Evolutionary conservation across 495 filamentous ascomycete species (phyloP).

Genomic region (Penicillium tannophilum): DNA sequence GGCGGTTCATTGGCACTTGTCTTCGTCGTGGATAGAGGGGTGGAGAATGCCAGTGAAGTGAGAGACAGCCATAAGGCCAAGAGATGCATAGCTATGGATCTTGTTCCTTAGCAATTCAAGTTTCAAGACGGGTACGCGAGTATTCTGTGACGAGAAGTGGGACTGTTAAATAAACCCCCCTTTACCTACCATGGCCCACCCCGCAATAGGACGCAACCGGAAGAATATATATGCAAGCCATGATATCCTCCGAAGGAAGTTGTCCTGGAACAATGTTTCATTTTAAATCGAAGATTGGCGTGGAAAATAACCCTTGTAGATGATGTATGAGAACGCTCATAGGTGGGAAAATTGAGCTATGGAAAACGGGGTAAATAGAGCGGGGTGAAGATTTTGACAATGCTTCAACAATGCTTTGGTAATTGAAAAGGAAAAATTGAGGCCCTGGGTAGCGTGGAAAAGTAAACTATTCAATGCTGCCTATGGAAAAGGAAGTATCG

Average conservation of each 20-base stretch:
- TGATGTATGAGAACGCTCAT: background rate
- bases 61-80: background rate
- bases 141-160: background rate
- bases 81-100: background rate
- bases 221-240: background rate
- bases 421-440: background rate
- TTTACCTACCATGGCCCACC: background rate
- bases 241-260: background rate
- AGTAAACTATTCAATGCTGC: too few species aligned
- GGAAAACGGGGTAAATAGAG: background rate
- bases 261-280: background rate
- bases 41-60: background rate
- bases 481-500: too few species aligned
- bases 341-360: constrained; percentile 3
- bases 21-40: background rate
- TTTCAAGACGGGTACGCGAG: background rate
- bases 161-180: background rate
- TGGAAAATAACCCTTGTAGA: background rate
- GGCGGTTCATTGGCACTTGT: constrained; percentile 6
- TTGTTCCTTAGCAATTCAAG: background rate
- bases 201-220: constrained; percentile 2
- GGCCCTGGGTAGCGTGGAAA: too few species aligned
- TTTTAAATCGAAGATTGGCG: background rate
- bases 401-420: too few species aligned
- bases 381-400: background rate